Percentiles rank a stretch among this genome's conserved stretches.
phyloP scores from a whole-genome alignment of 139 green algal genomes.

The Volvox africanus region DNA sequence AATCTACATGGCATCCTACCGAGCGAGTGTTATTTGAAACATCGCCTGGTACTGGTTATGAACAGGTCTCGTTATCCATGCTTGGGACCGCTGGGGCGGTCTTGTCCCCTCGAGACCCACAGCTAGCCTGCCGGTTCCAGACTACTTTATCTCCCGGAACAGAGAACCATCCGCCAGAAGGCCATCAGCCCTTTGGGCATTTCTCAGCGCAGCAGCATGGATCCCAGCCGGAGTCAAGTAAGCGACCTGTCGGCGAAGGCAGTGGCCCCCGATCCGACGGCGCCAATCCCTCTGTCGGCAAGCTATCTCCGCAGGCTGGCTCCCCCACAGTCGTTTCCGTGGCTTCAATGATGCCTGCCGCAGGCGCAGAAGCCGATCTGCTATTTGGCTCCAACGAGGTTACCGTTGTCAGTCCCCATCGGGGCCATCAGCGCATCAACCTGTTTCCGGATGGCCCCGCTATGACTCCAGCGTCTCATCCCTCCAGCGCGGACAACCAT shows the following conservation, averaged over 20 bases:
- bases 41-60: not conserved
- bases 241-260: not conserved
- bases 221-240: not conserved
- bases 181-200: not conserved
- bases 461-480: not conserved
- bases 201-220: not conserved
- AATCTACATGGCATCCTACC: not conserved
- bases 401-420: not conserved
- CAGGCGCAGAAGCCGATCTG: not conserved
- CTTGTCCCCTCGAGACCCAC: not conserved
- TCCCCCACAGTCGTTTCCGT: no score
- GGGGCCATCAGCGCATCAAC: constrained; percentile 1
- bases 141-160: not conserved
- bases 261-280: not conserved
- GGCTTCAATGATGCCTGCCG: not conserved
- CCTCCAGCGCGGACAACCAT: not conserved
- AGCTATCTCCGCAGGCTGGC: no score
- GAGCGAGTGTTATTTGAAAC: not conserved
- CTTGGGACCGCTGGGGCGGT: not conserved
- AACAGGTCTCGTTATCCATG: not conserved
- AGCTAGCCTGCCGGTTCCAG: not conserved
- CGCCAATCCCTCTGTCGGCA: not conserved
- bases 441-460: constrained; percentile 16
- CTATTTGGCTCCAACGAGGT: not conserved
- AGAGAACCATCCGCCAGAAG: not conserved